Conservation (phyloP, 495 filamentous ascomycete species). For the Clohesyomyces aquaticus region DNA sequence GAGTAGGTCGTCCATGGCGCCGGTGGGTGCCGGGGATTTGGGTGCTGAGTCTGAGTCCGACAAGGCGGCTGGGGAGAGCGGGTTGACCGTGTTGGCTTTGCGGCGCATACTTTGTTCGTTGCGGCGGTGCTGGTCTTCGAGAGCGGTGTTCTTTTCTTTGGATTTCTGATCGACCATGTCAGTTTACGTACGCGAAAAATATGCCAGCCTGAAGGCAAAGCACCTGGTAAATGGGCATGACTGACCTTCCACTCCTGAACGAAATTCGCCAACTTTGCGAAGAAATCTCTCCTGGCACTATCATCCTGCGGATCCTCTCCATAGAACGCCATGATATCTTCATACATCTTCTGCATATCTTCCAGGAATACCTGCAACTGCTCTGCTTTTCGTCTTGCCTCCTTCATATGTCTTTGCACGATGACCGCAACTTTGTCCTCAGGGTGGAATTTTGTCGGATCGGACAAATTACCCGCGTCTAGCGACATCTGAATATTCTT, state of each 20-base stretch:
- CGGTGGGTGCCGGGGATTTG: constrained; percentile 73
- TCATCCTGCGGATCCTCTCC: constrained; percentile 93
- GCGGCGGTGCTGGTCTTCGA: constrained; percentile 80
- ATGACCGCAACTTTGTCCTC: constrained; percentile 93
- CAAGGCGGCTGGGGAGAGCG: constrained; percentile 50
- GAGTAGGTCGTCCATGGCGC: constrained; percentile 95
- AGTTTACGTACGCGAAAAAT: too few species aligned
- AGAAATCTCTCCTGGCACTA: constrained; percentile 94
- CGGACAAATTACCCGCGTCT: constrained; percentile 91
- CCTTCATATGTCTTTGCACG: constrained; percentile 92
- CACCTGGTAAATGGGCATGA: neutral
- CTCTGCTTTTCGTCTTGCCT: constrained; percentile 92
- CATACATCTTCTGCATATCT: constrained; percentile 86
- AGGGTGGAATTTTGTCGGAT: constrained; percentile 96
- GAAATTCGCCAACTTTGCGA: constrained; percentile 90
- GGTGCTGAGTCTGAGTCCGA: constrained; percentile 51
- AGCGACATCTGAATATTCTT: constrained; percentile 89
- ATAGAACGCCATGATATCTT: constrained; percentile 96
- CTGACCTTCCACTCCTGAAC: constrained; percentile 85
- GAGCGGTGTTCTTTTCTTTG: constrained; percentile 80
- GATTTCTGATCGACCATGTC: constrained; percentile 65
- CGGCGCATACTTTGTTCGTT: constrained; percentile 91
- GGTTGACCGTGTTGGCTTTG: constrained; percentile 70
- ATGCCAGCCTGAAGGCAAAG: too few species aligned
- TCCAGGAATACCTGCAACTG: constrained; percentile 93